Conservation (phyloP, 768 basidiomycete genomes). For the Mycena sanguinolenta region DNA sequence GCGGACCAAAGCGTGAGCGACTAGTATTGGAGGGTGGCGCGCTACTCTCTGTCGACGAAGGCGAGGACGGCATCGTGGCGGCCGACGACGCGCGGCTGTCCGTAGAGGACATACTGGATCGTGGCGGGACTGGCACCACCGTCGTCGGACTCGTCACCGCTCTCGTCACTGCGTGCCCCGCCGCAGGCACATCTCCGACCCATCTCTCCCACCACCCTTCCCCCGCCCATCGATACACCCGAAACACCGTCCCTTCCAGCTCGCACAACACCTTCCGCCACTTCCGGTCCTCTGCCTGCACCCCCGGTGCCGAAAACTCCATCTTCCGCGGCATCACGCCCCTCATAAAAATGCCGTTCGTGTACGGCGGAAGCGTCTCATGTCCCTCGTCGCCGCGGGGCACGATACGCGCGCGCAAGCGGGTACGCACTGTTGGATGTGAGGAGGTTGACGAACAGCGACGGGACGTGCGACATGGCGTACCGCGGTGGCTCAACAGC, state of each 20-base stretch:
- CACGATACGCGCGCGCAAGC: slow-evolving; percentile 46
- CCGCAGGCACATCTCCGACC: slow-evolving; percentile 68
- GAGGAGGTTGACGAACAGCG: slow-evolving; percentile 28
- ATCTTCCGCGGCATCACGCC: slow-evolving; percentile 91
- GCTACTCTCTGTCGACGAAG: slow-evolving; percentile 36
- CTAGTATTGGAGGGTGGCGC: slow-evolving; percentile 36
- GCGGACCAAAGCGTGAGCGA: slow-evolving; percentile 54
- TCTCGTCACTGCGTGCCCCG: slow-evolving; percentile 40
- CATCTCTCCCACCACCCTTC: slow-evolving; percentile 83
- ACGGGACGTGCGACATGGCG: slow-evolving; percentile 56
- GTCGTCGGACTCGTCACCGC: slow-evolving; percentile 34
- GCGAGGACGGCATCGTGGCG: slow-evolving; percentile 14
- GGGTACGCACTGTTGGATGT: slow-evolving; percentile 24
- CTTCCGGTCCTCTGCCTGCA: slow-evolving; percentile 90
- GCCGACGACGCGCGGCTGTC: slow-evolving; percentile 31
- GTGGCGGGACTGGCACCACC: slow-evolving; percentile 35
- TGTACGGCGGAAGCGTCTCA: slow-evolving; percentile 86
- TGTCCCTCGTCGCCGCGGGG: slow-evolving; percentile 86
- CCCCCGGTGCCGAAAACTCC: slow-evolving; percentile 89
- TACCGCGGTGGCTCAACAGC: slow-evolving; percentile 79
- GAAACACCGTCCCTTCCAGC: slow-evolving; percentile 92
- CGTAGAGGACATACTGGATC: slow-evolving; percentile 30
- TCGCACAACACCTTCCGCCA: slow-evolving; percentile 93
- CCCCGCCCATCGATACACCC: slow-evolving; percentile 72
- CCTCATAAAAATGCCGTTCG: slow-evolving; percentile 84